These are phyloP conservation scores for Pythium sp. DNA, from an alignment of 352 stramenopile genomes.

Conservation along the genomic window DNA sequence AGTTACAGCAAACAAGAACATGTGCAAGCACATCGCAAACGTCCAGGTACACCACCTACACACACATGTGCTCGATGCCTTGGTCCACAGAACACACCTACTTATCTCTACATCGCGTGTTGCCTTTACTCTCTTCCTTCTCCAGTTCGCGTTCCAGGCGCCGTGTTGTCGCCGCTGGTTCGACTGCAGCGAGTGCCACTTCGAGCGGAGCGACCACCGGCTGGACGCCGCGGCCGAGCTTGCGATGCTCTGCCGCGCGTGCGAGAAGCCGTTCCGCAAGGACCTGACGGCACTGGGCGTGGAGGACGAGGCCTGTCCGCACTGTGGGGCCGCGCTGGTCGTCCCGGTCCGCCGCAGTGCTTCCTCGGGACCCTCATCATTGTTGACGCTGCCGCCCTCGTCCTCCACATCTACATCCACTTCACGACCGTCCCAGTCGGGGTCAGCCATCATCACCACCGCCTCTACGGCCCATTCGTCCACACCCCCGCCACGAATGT, in stretches of 20 bases:
- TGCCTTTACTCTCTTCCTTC: neutral
- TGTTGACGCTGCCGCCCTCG: neutral
- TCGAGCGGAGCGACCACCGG: slow-evolving; percentile 58
- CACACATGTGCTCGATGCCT: neutral
- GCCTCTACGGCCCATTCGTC: neutral
- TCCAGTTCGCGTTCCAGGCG: slow-evolving; percentile 58
- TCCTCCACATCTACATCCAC: neutral
- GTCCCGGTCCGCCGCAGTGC: slow-evolving; percentile 16
- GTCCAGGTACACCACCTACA: slow-evolving; percentile 23
- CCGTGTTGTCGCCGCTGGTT: slow-evolving; percentile 78
- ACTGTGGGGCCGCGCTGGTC: slow-evolving; percentile 52
- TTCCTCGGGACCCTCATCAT: neutral
- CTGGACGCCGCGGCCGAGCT: slow-evolving; percentile 43
- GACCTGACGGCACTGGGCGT: slow-evolving; percentile 45
- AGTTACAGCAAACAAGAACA: slow-evolving; percentile 6
- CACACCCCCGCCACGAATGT: neutral
- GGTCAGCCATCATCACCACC: neutral
- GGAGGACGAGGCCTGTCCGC: slow-evolving; percentile 62
- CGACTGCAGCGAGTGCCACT: slow-evolving; percentile 76
- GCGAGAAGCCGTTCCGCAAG: slow-evolving; percentile 61
- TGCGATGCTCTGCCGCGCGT: slow-evolving; percentile 68
- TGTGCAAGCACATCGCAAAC: slow-evolving; percentile 46
- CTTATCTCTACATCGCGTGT: no score
- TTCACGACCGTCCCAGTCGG: neutral
- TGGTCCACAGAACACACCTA: no score